Percentiles rank a stretch among this genome's conserved stretches.
phyloP scores from a whole-genome alignment of 768 basidiomycete genomes.

The Psilocybe subaeruginosa region DNA sequence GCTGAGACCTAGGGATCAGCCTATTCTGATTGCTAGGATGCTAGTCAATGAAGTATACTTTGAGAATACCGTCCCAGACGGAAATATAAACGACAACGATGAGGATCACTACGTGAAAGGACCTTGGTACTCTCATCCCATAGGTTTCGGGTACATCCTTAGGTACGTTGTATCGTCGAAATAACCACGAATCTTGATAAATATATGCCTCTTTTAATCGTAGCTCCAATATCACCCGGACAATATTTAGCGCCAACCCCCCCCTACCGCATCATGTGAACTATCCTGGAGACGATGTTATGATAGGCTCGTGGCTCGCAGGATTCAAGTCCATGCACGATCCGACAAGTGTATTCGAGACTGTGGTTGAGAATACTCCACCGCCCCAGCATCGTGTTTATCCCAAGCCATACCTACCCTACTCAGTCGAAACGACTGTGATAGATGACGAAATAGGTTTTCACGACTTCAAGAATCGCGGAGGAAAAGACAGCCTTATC shows the following conservation, averaged over 20 bases:
- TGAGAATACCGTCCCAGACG: not conserved
- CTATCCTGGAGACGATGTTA: constrained; percentile 3
- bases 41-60: not conserved
- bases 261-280: constrained; percentile 1
- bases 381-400: not conserved
- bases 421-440: not conserved
- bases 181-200: not conserved
- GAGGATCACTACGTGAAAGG: not conserved
- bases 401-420: not conserved
- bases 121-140: not conserved
- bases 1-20: not conserved
- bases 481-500: not conserved
- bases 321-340: not conserved
- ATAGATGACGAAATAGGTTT: not conserved
- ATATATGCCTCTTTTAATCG: not conserved
- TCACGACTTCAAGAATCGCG: not conserved
- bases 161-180: not conserved
- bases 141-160: not conserved
- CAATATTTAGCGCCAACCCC: not conserved
- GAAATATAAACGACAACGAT: not conserved
- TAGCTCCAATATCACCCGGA: constrained; percentile 1
- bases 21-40: not conserved
- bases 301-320: constrained; percentile 7
- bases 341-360: not conserved
- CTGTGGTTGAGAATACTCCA: not conserved